Conservation (phyloP, 495 filamentous ascomycete genomes). For the Annulohypoxylon maeteangense region DNA sequence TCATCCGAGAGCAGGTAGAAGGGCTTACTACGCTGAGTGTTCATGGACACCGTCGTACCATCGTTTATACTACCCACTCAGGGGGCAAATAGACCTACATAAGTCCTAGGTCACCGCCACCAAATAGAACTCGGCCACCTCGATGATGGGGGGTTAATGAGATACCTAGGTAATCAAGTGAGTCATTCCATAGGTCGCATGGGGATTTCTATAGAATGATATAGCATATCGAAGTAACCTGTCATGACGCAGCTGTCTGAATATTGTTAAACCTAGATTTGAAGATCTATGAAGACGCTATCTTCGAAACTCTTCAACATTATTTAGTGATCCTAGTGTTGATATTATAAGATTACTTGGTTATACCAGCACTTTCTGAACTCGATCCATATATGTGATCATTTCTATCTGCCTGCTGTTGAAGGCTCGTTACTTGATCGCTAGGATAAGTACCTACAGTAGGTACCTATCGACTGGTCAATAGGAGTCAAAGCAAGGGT, state of each 20-base stretch:
- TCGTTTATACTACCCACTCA: background rate
- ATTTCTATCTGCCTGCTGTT: background rate
- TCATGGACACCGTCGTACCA: background rate
- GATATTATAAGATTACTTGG: too few species aligned
- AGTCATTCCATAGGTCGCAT: background rate
- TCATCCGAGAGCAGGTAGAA: background rate
- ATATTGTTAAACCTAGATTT: too few species aligned
- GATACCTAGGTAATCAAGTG: background rate
- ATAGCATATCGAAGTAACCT: too few species aligned
- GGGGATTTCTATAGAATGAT: background rate
- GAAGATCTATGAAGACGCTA: too few species aligned
- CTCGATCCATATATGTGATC: background rate
- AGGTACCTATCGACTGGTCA: too few species aligned
- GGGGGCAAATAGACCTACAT: background rate
- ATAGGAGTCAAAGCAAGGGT: too few species aligned
- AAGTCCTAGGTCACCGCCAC: background rate
- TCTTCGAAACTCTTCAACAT: too few species aligned
- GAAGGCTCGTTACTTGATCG: background rate
- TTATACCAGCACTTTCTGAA: background rate
- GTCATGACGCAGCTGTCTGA: too few species aligned
- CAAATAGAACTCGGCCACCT: background rate
- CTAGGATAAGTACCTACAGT: background rate
- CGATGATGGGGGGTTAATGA: background rate
- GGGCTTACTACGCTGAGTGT: background rate
- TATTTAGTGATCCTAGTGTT: too few species aligned